These are phyloP conservation scores for Candida sphagnicola DNA, from an alignment of 805 yeast genomes.

Conservation along the genomic window DNA sequence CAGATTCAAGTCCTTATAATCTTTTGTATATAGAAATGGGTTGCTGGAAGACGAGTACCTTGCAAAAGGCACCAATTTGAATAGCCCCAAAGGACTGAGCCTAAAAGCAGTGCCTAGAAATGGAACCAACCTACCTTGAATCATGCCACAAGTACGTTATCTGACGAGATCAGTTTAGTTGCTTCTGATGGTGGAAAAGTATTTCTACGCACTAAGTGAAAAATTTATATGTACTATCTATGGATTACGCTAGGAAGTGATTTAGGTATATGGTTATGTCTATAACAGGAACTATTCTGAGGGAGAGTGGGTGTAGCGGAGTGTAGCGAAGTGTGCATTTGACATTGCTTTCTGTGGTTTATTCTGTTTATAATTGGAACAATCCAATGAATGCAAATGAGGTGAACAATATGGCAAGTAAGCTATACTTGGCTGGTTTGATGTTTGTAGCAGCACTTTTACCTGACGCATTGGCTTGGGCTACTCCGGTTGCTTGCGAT, in stretches of 20 bases:
- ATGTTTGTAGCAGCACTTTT: not conserved
- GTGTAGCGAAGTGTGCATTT: too few species aligned
- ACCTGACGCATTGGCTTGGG: not conserved
- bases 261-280: too few species aligned
- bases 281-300: too few species aligned
- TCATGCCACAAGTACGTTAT: not conserved
- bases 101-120: not conserved
- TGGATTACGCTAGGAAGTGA: too few species aligned
- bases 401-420: not conserved
- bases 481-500: slow-evolving; percentile 4
- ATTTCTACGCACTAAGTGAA: not conserved
- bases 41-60: not conserved
- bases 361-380: not conserved
- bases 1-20: slow-evolving; percentile 3
- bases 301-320: too few species aligned
- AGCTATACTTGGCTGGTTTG: not conserved
- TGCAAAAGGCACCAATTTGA: not conserved
- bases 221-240: not conserved
- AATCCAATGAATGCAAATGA: not conserved
- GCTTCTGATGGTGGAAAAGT: too few species aligned
- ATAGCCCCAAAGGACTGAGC: not conserved
- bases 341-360: too few species aligned
- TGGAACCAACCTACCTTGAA: not conserved
- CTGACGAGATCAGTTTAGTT: too few species aligned
- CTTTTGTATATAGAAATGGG: slow-evolving; percentile 3